phyloP scores from a whole-genome alignment of 2,329 filamentous ascomycete species.

The Elsinoe perseae region DNA sequence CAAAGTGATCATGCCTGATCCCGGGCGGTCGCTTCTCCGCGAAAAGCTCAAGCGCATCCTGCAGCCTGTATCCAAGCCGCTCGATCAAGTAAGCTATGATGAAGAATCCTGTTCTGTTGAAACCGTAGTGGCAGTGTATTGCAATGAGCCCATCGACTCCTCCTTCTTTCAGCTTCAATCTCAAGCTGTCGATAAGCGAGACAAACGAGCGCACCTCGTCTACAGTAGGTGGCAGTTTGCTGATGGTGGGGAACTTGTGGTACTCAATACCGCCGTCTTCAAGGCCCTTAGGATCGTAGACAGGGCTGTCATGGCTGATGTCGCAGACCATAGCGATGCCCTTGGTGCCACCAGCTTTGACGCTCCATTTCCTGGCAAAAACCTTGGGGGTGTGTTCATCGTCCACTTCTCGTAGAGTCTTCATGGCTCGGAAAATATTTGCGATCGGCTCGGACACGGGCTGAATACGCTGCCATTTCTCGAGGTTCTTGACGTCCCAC shows the following conservation, averaged over 20 bases:
- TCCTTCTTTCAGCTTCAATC: conserved; percentile 31
- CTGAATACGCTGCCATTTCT: conserved; percentile 75
- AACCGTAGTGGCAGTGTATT: conserved; percentile 93
- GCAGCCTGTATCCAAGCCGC: conserved; percentile 60
- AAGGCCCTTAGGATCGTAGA: conserved; percentile 64
- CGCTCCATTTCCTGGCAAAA: conserved; percentile 62
- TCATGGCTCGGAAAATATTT: conserved; percentile 77
- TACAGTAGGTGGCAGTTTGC: conserved; percentile 70
- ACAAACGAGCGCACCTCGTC: conserved; percentile 56
- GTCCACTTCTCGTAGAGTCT: conserved; percentile 86
- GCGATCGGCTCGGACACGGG: conserved; percentile 69
- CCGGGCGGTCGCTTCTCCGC: conserved; percentile 65
- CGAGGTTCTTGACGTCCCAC: conserved; percentile 95
- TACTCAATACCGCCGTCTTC: conserved; percentile 40
- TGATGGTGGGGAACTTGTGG: conserved; percentile 85
- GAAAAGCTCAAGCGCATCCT: conserved; percentile 74
- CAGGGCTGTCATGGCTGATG: conserved; percentile 82
- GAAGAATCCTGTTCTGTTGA: conserved; percentile 89
- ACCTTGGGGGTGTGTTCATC: conserved; percentile 66
- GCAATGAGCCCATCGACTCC: conserved; percentile 49
- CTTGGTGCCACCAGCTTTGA: conserved; percentile 52
- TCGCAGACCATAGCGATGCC: conserved; percentile 57
- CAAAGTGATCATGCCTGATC: conserved; percentile 82
- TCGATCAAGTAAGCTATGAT: conserved; percentile 88
- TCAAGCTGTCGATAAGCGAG: conserved; percentile 46